Percentiles rank a stretch among this genome's conserved stretches.
These are phyloP conservation scores for Borealophlyctis nickersoniae DNA, from an alignment of 192 early-diverging fungal species.

Conservation along the genomic window DNA sequence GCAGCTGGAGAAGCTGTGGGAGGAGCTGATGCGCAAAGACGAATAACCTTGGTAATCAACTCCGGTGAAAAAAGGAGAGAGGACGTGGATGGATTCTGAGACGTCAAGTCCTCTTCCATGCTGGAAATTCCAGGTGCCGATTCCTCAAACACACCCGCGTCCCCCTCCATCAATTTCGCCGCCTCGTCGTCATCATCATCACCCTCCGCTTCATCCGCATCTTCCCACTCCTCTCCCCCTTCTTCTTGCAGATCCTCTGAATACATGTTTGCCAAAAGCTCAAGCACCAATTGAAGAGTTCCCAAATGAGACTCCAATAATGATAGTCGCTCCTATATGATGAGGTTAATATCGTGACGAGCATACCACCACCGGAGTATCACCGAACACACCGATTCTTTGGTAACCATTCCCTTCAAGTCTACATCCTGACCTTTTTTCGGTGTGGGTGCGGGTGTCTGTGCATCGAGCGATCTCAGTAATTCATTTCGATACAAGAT, in stretches of 20 bases:
- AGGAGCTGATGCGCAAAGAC: not conserved
- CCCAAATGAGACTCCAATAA: conserved; percentile 53
- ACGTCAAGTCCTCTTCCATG: not conserved
- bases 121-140: not conserved
- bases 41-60: conserved; percentile 6
- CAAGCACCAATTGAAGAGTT: conserved; percentile 69
- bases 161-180: conserved; percentile 40
- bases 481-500: no score
- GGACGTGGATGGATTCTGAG: not conserved
- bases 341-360: no score
- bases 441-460: not conserved
- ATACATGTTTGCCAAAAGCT: conserved; percentile 81
- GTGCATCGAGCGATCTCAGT: no score
- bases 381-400: no score
- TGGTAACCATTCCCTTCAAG: not conserved
- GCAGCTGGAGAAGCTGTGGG: not conserved
- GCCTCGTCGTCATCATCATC: conserved; percentile 28
- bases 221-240: conserved; percentile 31
- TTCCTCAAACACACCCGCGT: conserved; percentile 29
- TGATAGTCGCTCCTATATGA: conserved; percentile 31
- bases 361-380: no score
- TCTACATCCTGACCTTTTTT: conserved; percentile 31
- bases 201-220: conserved; percentile 29
- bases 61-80: conserved; percentile 3
- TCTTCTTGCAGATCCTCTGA: conserved; percentile 44